Percentiles rank a stretch among this genome's conserved stretches.
Conservation (phyloP, 2,329 filamentous ascomycete genomes). For the Xenoacremonium recifei region DNA sequence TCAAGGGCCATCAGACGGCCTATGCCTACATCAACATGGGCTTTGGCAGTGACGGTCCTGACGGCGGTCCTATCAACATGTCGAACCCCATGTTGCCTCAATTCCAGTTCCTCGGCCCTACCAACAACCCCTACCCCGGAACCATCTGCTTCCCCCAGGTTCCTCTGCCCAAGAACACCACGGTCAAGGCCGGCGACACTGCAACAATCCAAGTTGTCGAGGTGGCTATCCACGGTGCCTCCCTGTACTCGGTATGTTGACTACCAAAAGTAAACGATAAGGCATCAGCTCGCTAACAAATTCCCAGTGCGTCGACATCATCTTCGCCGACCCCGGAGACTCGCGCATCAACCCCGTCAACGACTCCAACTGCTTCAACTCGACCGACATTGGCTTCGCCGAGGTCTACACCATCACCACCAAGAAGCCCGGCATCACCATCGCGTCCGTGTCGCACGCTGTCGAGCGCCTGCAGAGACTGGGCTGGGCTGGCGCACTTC, state of each 20-base stretch:
- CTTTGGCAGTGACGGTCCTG: slow-evolving; percentile 66
- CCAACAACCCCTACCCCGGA: slow-evolving; percentile 81
- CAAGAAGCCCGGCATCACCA: slow-evolving; percentile 36
- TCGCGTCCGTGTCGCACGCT: slow-evolving; percentile 28
- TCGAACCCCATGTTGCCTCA: slow-evolving; percentile 76
- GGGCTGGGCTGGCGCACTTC: slow-evolving; percentile 38
- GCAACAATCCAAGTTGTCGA: slow-evolving; percentile 90
- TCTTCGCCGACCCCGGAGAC: slow-evolving; percentile 78
- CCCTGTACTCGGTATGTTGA: slow-evolving; percentile 70
- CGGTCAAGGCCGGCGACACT: slow-evolving; percentile 76
- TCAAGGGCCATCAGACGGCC: slow-evolving; percentile 79
- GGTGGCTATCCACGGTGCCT: slow-evolving; percentile 77
- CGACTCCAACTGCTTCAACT: slow-evolving; percentile 85
- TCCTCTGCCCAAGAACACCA: slow-evolving; percentile 70
- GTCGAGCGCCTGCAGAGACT: slow-evolving; percentile 20
- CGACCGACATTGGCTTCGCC: slow-evolving; percentile 71
- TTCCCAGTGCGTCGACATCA: slow-evolving; percentile 86
- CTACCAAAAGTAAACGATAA: too few relatives aligned
- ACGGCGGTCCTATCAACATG: slow-evolving; percentile 76
- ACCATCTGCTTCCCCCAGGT: slow-evolving; percentile 89
- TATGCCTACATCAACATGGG: slow-evolving; percentile 91
- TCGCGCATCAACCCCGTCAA: slow-evolving; percentile 68
- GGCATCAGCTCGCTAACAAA: slow-evolving; percentile 5
- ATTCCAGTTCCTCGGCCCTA: slow-evolving; percentile 81
- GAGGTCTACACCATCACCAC: slow-evolving; percentile 70